Conservation (phyloP, 306 rosid species). For the Pterocarpus macrocarpus region DNA sequence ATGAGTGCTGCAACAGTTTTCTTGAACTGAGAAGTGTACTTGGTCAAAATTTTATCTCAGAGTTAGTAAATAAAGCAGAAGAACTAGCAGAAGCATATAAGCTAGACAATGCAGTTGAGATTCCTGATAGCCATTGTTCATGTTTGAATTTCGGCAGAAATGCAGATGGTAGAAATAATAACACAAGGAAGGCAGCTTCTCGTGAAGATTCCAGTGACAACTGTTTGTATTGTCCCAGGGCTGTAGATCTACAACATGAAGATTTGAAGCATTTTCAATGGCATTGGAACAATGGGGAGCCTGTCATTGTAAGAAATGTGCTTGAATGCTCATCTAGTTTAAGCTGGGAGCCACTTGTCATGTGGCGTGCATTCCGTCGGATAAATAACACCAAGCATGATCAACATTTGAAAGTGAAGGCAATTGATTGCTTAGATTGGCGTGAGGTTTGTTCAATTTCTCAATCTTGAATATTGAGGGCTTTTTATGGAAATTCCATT, state of each 20-base stretch:
- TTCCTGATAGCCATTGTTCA: conserved; percentile 51
- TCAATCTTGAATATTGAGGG: not conserved
- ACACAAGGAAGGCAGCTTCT: conserved; percentile 68
- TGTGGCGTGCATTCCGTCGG: conserved; percentile 95
- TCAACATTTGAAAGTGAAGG: conserved; percentile 64
- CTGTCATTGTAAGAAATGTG: conserved; percentile 81
- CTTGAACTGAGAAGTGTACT: conserved; percentile 72
- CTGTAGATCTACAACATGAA: conserved; percentile 48
- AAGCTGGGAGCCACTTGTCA: conserved; percentile 94
- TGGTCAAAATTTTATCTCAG: conserved; percentile 47
- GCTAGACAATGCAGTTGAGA: conserved; percentile 40
- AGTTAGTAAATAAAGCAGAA: conserved; percentile 69
- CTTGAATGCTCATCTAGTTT: conserved; percentile 75
- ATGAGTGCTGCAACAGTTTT: conserved; percentile 59
- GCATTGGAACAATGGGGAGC: conserved; percentile 91
- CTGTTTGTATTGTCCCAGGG: conserved; percentile 69
- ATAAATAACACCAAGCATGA: conserved; percentile 39
- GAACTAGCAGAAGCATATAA: conserved; percentile 51
- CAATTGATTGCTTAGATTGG: conserved; percentile 88
- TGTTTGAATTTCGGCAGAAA: conserved; percentile 51
- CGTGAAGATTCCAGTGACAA: conserved; percentile 72
- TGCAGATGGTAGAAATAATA: conserved; percentile 25
- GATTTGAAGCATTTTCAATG: conserved; percentile 79
- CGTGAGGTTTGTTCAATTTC: conserved; percentile 71
- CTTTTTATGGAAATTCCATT: conserved; percentile 6